Conservation (phyloP, 2,329 filamentous ascomycete species). For the Neoarthrinium moseri region DNA sequence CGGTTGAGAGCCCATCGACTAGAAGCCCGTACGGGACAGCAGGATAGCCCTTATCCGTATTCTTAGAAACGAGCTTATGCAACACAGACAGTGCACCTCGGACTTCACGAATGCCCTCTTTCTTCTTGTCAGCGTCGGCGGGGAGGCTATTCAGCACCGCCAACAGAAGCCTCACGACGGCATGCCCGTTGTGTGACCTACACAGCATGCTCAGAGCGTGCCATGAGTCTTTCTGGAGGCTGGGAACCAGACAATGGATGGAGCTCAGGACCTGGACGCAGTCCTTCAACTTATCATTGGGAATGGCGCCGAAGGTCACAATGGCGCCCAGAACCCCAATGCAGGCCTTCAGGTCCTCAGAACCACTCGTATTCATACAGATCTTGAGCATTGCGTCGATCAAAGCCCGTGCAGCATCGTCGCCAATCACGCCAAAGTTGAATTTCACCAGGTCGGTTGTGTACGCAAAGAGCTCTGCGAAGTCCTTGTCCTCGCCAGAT, state of each 20-base stretch:
- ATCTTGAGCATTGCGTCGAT: constrained; percentile 64
- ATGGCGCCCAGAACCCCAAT: constrained; percentile 69
- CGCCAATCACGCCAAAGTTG: constrained; percentile 67
- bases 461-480: constrained; percentile 64
- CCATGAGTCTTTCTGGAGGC: constrained; percentile 65
- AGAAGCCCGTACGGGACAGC: constrained; percentile 57
- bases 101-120: constrained; percentile 54
- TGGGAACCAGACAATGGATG: constrained; percentile 65
- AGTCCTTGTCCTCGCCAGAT: constrained; percentile 57
- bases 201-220: constrained; percentile 68
- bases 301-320: constrained; percentile 71
- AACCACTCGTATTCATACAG: constrained; percentile 64
- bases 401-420: constrained; percentile 58
- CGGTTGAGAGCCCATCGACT: constrained; percentile 54
- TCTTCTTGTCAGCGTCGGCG: constrained; percentile 43
- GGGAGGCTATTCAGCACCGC: constrained; percentile 56
- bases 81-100: constrained; percentile 63
- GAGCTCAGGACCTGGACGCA: constrained; percentile 72
- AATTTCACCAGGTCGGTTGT: constrained; percentile 72
- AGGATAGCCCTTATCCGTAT: constrained; percentile 59
- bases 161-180: constrained; percentile 64
- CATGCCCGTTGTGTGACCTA: constrained; percentile 71
- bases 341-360: constrained; percentile 65
- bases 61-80: constrained; percentile 61
- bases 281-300: constrained; percentile 57